Evolutionary conservation across 108 stramenopile species (phyloP).

Genomic region (Parietichytrium sp.): DNA sequence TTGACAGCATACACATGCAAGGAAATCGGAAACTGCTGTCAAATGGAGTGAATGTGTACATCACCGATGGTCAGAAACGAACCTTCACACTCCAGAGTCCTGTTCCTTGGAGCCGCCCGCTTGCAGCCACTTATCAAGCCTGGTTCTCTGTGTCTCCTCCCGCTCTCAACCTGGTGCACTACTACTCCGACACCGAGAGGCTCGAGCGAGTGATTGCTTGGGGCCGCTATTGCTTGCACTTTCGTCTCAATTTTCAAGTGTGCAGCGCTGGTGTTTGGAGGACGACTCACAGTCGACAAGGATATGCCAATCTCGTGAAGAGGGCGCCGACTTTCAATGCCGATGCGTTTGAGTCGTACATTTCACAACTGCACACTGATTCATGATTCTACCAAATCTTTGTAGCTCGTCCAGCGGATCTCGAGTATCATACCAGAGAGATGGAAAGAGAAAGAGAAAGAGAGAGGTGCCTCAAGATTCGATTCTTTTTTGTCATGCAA

Average conservation of each 20-base stretch:
- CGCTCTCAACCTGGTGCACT: background rate
- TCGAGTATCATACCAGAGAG: too few relatives aligned
- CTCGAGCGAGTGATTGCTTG: slow-evolving; percentile 5
- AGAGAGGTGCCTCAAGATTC: too few relatives aligned
- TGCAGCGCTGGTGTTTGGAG: background rate
- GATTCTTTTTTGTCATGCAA: too few relatives aligned
- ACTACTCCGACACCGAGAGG: slow-evolving; percentile 18
- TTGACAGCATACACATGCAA: slow-evolving; percentile 15
- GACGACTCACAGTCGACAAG: background rate
- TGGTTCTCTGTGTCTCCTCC: slow-evolving; percentile 31
- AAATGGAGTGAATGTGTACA: slow-evolving; percentile 21
- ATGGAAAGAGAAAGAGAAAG: too few relatives aligned
- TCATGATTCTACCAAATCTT: too few relatives aligned
- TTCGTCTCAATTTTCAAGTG: background rate
- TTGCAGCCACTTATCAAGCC: background rate
- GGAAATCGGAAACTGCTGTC: slow-evolving; percentile 1
- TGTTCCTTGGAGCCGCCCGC: slow-evolving; percentile 23
- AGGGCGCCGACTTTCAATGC: background rate
- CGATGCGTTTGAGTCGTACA: too few relatives aligned
- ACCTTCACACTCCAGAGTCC: slow-evolving; percentile 2
- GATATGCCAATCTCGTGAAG: background rate
- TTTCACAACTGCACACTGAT: too few relatives aligned
- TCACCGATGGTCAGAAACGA: slow-evolving; percentile 18
- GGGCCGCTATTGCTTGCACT: background rate
- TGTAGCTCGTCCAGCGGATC: too few relatives aligned